A percentile compares a stretch with the other conserved stretches of the same genome.
Evolutionary conservation across 306 rosid genomes (phyloP).

Genomic region (Cicer pinnatifidum): DNA sequence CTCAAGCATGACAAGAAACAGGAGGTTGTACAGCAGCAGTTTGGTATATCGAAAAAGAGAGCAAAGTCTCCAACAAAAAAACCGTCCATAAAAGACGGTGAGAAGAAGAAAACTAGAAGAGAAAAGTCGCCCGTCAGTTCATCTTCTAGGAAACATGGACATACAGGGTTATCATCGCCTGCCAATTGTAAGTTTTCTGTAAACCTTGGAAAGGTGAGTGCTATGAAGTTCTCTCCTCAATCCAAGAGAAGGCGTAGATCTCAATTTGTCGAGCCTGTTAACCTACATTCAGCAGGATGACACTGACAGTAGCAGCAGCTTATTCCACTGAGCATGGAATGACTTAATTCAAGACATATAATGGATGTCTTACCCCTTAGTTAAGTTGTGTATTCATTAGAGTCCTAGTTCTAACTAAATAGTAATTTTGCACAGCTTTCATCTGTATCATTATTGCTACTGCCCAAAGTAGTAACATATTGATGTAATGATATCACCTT

Average conservation of each 20-base stretch:
- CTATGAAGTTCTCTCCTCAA: constrained; percentile 65
- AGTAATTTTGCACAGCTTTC: constrained; percentile 34
- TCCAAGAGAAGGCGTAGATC: constrained; percentile 75
- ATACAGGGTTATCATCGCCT: constrained; percentile 34
- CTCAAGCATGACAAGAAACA: constrained; percentile 52
- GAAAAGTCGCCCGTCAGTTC: constrained; percentile 29
- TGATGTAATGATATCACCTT: constrained; percentile 45
- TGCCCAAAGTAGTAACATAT: constrained; percentile 34
- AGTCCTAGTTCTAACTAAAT: constrained; percentile 42
- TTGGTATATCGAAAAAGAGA: constrained; percentile 61
- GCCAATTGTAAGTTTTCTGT: constrained; percentile 58
- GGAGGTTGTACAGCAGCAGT: constrained; percentile 35
- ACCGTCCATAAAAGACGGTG: constrained; percentile 37
- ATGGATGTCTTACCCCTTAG: constrained; percentile 45
- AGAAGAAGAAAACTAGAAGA: constrained; percentile 17
- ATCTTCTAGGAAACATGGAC: constrained; percentile 41
- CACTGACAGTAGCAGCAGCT: constrained; percentile 16
- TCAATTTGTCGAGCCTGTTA: constrained; percentile 57
- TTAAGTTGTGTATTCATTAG: constrained; percentile 15
- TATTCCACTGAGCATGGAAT: neutral
- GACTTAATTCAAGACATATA: constrained; percentile 42
- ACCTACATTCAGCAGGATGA: constrained; percentile 60
- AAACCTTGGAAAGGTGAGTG: constrained; percentile 60
- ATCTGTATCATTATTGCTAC: constrained; percentile 39
- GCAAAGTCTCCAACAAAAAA: constrained; percentile 61